A percentile compares a stretch with the other conserved stretches of the same genome.
These are phyloP conservation scores for Blastosporella zonata DNA, from an alignment of 1,284 basidiomycete species.

Conservation along the genomic window DNA sequence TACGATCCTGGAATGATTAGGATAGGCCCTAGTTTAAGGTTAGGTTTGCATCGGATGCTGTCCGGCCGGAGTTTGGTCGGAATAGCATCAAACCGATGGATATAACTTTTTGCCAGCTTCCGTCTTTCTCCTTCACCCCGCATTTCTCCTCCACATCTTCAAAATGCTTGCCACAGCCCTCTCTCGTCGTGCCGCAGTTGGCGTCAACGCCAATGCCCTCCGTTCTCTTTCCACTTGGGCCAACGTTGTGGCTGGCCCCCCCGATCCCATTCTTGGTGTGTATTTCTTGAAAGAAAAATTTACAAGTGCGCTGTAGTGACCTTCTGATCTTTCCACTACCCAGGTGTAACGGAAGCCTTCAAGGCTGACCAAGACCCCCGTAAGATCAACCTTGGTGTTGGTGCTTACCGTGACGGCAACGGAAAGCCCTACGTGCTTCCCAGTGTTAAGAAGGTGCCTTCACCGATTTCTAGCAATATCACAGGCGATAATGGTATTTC, in stretches of 20 bases:
- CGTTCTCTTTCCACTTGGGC: constrained; percentile 76
- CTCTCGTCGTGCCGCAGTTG: constrained; percentile 41
- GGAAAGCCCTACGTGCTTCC: constrained; percentile 96
- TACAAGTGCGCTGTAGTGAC: constrained; percentile 1
- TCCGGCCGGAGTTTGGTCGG: constrained; percentile 7
- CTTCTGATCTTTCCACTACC: constrained; percentile 5
- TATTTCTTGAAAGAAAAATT: constrained; percentile 8
- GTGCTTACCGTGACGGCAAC: constrained; percentile 90
- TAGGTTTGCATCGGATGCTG: constrained; percentile 11
- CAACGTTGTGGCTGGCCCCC: constrained; percentile 82
- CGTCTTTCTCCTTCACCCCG: constrained; percentile 20
- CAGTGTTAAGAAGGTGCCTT: constrained; percentile 78
- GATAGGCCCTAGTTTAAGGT: constrained; percentile 18
- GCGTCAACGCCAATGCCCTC: constrained; percentile 33
- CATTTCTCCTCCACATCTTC: constrained; percentile 15
- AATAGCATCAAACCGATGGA: constrained; percentile 1
- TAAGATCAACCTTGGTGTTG: constrained; percentile 98
- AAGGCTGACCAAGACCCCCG: constrained; percentile 88
- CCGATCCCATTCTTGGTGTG: constrained; percentile 90
- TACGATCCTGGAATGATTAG: not conserved
- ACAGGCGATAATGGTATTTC: not conserved
- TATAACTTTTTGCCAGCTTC: constrained; percentile 6
- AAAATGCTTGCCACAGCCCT: constrained; percentile 43
- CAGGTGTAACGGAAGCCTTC: constrained; percentile 90
- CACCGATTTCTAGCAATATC: not conserved